Evolutionary conservation across 1,284 basidiomycete species (phyloP).

Genomic region (Tilletia walkeri): DNA sequence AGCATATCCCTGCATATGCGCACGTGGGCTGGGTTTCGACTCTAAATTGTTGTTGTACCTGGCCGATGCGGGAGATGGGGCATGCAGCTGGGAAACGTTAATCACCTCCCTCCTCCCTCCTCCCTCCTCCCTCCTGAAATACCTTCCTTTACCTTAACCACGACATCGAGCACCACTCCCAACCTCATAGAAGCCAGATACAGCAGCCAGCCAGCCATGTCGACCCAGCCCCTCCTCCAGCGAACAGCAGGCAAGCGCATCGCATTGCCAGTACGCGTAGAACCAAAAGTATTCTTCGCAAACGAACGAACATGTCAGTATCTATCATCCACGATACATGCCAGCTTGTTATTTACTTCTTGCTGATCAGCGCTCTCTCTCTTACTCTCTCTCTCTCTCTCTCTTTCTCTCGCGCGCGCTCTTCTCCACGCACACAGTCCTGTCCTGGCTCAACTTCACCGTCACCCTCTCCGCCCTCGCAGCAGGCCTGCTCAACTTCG

Average conservation of each 20-base stretch:
- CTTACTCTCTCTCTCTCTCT: background rate
- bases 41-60: too few relatives aligned
- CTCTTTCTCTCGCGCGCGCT: conserved; percentile 1
- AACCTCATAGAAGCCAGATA: too few relatives aligned
- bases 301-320: conserved; percentile 54
- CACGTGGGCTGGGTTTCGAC: too few relatives aligned
- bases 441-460: conserved; percentile 57
- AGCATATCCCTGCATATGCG: too few relatives aligned
- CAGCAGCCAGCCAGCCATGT: conserved; percentile 65
- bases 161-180: too few relatives aligned
- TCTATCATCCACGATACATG: background rate
- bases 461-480: conserved; percentile 55
- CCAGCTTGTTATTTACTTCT: background rate
- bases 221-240: conserved; percentile 94
- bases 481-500: conserved; percentile 55
- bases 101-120: too few relatives aligned
- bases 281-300: conserved; percentile 56
- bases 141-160: too few relatives aligned
- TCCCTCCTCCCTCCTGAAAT: too few relatives aligned
- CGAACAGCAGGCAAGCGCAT: conserved; percentile 69
- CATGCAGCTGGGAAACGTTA: too few relatives aligned
- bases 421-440: conserved; percentile 32
- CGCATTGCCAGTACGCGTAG: conserved; percentile 54
- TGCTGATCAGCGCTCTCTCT: background rate
- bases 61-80: too few relatives aligned